Evolutionary conservation across 139 green algal species (phyloP), one percentile per base, ranked within the genome.

Genomic region (Auxenochlorella pyrenoidosa): DNA sequence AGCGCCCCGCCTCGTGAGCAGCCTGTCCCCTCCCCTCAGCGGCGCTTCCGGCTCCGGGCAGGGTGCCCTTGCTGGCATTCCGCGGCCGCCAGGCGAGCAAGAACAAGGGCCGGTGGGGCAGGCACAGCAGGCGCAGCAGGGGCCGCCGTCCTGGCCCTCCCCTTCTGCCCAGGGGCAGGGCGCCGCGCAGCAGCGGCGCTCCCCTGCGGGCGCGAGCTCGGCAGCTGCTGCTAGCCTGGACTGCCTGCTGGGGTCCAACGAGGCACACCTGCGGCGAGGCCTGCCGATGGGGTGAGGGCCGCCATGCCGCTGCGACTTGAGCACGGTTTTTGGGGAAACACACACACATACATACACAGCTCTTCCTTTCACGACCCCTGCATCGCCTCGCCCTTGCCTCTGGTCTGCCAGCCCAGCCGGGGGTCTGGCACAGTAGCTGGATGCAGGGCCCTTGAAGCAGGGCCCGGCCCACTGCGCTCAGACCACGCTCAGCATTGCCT

Each of bases 221-320:
- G 58, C 79, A 38, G 79, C 59, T 44, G n/a, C 77, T 3, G 26
- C 59, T 38, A 59, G 59, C 59, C 36, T 60, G 36, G 59, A 75
- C 36, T 59, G 58, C 38, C 38, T 84, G 59, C 8, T 58, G 36
- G 79, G n/a, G 0, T 40, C 58, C 0, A 84, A 84, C 28, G 59
- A 84, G 36, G 38, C 18, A 32, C 79, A 84, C 59, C 38, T 84
- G 36, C 36, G 41, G 59, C 59, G 28, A 2, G 79, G 79, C 15
- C 44, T 84, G 79, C 58, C 58, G 12, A 60, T 75, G 79, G 79
- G 79, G 79, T 84, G 79, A 75, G 79, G 0, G 12, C 0, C 10
- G 72, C 38, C 72, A 47, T 3, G n/a, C n/a, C 3, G 47, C 72
- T 1, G 10, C 44, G 28, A n/a, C 44, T 65, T 43, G 34, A 68